Conservation (phyloP, 352 stramenopile species). For the Globisporangium sylvaticum region DNA sequence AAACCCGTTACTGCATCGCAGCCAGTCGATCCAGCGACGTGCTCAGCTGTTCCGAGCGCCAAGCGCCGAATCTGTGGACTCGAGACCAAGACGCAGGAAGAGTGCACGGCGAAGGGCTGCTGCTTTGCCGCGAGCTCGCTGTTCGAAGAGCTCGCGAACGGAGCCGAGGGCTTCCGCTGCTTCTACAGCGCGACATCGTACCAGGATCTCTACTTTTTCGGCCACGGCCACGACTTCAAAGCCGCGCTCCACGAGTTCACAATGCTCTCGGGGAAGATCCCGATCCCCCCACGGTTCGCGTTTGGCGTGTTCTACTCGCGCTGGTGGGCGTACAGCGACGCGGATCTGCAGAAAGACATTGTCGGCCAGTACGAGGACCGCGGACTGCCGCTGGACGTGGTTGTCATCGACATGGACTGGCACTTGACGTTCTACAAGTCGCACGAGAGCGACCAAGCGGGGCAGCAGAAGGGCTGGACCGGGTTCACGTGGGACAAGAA, state of each 20-base stretch:
- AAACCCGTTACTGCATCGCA: neutral
- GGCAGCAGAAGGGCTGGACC: constrained; percentile 35
- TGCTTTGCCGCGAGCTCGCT: constrained; percentile 20
- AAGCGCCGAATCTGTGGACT: constrained; percentile 24
- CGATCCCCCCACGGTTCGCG: constrained; percentile 27
- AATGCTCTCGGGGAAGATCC: constrained; percentile 26
- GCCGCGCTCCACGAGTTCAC: constrained; percentile 40
- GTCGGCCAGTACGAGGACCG: constrained; percentile 27
- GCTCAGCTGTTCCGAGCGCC: constrained; percentile 11
- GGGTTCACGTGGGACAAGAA: constrained; percentile 47
- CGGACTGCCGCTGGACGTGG: constrained; percentile 38
- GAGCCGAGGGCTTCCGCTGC: constrained; percentile 21
- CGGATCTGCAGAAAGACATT: constrained; percentile 30
- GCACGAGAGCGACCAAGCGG: constrained; percentile 21
- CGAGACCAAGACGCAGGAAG: constrained; percentile 17
- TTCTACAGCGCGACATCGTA: constrained; percentile 30
- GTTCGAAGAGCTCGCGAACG: neutral
- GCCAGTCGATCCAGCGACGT: neutral
- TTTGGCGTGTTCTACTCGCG: constrained; percentile 50
- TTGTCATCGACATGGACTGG: constrained; percentile 68
- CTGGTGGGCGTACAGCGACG: constrained; percentile 44
- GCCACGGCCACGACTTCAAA: constrained; percentile 37
- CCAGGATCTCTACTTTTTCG: constrained; percentile 50
- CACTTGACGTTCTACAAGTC: constrained; percentile 48
- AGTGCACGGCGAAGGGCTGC: constrained; percentile 26